Evolutionary conservation across 805 yeast species (phyloP), one percentile per base, ranked within the genome.

Genomic region (Kodamaea lidongshanica): DNA sequence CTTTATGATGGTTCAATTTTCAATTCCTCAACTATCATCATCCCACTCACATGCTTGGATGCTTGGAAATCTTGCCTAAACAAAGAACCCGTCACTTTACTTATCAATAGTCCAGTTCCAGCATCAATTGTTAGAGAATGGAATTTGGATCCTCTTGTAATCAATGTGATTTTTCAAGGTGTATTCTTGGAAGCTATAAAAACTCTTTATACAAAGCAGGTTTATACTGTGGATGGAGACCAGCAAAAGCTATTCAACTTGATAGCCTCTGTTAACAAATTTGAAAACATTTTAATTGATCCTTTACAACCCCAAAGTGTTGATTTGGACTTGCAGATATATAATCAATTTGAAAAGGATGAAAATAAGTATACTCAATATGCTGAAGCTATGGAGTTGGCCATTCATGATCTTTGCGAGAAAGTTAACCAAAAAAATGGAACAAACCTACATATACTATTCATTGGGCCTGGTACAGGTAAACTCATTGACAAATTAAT

Each of bases 391-490:
- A 72, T 82, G 4, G 58, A 56, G 15, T 50, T 63, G 24, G 85
- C 88, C 0, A 35, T 81, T 3, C n/a, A 26, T 1, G 65, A 50
- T 22, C 30, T 40, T 18, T 12, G 10, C 4, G 15, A 20, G 17
- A 19, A 18, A 18, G n/a, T n/a, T n/a, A n/a, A n/a, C n/a, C n/a
- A n/a, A n/a, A 11, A 6, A 8, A 16, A 5, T 19, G 8, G 3
- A 11, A 45, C 3, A 34, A 32, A 3, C n/a, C n/a, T n/a, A n/a
- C n/a, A n/a, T n/a, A 56, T 83, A 6, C 65, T 81, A 4, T 68
- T 88, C 2, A 76, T 81, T 3, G 96, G 96, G 0, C 92, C 96
- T 0, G 96, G 96, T 1, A 60, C 86, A 25, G 96, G 96, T 1
- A 88, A 89, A 0, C 54, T 88, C 16, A 76, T 87, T 3, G 77